These are phyloP conservation scores for Hypocreales sp. DNA, from an alignment of 2,329 filamentous ascomycete genomes.

Conservation along the genomic window DNA sequence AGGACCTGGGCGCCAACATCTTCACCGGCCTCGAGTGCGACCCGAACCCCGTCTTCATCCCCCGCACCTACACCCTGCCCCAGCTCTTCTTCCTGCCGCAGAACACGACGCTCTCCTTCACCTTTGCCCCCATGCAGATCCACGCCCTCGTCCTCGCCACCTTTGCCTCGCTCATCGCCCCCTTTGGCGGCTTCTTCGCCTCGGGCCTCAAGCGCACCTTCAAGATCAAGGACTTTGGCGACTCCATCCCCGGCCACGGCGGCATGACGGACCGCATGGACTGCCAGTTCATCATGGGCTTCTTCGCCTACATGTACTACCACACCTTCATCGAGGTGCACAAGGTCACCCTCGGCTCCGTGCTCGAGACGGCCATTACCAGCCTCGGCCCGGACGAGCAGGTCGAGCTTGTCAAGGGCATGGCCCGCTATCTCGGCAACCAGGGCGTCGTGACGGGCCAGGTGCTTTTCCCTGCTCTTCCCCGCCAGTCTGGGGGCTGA, in stretches of 20 bases:
- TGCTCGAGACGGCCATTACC: constrained; percentile 84
- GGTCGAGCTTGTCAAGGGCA: constrained; percentile 57
- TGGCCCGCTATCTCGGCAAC: constrained; percentile 48
- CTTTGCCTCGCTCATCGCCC: constrained; percentile 91
- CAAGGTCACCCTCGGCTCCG: constrained; percentile 68
- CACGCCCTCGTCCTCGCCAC: constrained; percentile 82
- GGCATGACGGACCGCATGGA: constrained; percentile 99
- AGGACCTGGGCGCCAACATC: constrained; percentile 82
- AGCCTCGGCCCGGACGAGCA: constrained; percentile 82
- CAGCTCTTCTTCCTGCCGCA: constrained; percentile 57
- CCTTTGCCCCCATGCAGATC: constrained; percentile 77
- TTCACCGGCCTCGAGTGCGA: constrained; percentile 81
- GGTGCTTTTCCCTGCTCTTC: too few species aligned
- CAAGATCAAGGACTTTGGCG: constrained; percentile 99
- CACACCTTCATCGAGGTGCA: constrained; percentile 90
- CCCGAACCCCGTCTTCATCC: constrained; percentile 80
- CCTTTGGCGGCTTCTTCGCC: constrained; percentile 96
- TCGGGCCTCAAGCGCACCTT: constrained; percentile 96
- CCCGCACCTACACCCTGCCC: constrained; percentile 59
- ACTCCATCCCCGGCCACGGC: constrained; percentile 93
- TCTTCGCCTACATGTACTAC: constrained; percentile 97
- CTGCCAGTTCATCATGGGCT: constrained; percentile 99
- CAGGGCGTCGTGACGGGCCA: constrained; percentile 31
- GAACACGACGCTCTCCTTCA: constrained; percentile 44
- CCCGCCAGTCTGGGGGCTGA: too few species aligned